Conservation (phyloP, 2,329 filamentous ascomycete species). For the Phaeosphaeria sp. region DNA sequence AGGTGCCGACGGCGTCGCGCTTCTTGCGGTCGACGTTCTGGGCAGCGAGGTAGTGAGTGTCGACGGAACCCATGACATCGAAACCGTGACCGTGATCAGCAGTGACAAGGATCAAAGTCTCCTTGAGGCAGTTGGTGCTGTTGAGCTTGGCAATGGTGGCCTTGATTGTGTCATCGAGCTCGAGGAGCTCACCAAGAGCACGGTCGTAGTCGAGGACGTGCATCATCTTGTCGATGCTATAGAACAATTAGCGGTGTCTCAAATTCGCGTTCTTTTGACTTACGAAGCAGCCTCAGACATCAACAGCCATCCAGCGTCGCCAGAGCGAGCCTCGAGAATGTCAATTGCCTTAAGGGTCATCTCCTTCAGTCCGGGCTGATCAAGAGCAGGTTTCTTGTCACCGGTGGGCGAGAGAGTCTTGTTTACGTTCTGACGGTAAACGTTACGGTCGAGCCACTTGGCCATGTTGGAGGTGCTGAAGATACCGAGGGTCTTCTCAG, state of each 20-base stretch:
- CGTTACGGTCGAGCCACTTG: slow-evolving; percentile 85
- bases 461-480: slow-evolving; percentile 78
- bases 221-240: slow-evolving; percentile 83
- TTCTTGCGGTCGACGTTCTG: slow-evolving; percentile 73
- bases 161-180: slow-evolving; percentile 82
- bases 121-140: slow-evolving; percentile 69
- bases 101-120: slow-evolving; percentile 80
- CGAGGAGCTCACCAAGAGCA: slow-evolving; percentile 81
- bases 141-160: slow-evolving; percentile 75
- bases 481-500: slow-evolving; percentile 73
- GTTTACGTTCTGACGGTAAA: slow-evolving; percentile 75
- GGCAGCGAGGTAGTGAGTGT: slow-evolving; percentile 76
- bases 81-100: slow-evolving; percentile 92
- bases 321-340: slow-evolving; percentile 70
- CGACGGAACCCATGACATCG: slow-evolving; percentile 82
- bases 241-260: background rate
- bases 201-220: slow-evolving; percentile 84
- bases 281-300: slow-evolving; percentile 81
- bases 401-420: slow-evolving; percentile 74
- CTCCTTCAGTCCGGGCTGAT: slow-evolving; percentile 83
- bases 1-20: slow-evolving; percentile 76
- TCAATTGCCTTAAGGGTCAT: slow-evolving; percentile 90
- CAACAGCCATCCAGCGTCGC: slow-evolving; percentile 79
- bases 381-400: slow-evolving; percentile 66
- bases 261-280: too few species aligned